Percentiles rank a stretch among this genome's conserved stretches.
These are phyloP conservation scores for Colletotrichum lindemuthianum DNA, from an alignment of 2,329 filamentous ascomycete genomes.

Conservation along the genomic window DNA sequence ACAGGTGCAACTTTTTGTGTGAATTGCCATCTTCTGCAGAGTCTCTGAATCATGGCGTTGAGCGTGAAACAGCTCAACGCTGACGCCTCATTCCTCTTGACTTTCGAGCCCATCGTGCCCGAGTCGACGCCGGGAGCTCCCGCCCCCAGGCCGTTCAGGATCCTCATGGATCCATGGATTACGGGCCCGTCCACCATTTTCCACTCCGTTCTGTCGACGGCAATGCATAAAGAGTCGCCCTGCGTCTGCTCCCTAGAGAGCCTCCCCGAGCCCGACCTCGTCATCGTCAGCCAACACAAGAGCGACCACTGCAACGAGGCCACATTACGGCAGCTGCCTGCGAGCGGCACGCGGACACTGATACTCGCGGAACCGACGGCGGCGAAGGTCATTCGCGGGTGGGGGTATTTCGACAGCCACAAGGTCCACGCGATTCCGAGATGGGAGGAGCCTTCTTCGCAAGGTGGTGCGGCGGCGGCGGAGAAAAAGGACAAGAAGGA, in stretches of 20 bases:
- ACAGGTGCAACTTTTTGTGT: neutral
- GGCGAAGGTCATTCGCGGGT: slow-evolving; percentile 71
- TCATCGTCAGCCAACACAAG: slow-evolving; percentile 57
- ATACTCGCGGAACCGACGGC: slow-evolving; percentile 74
- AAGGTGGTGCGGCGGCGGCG: too few species aligned
- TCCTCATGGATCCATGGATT: slow-evolving; percentile 80
- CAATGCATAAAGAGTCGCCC: slow-evolving; percentile 63
- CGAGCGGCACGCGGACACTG: slow-evolving; percentile 62
- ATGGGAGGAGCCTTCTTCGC: slow-evolving; percentile 53
- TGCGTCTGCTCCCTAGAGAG: slow-evolving; percentile 63
- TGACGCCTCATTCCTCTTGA: slow-evolving; percentile 73
- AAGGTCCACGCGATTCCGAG: slow-evolving; percentile 56
- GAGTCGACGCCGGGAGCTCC: slow-evolving; percentile 44
- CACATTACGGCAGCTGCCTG: slow-evolving; percentile 72
- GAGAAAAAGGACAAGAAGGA: slow-evolving; percentile 33
- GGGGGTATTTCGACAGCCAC: slow-evolving; percentile 72
- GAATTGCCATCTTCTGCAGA: neutral
- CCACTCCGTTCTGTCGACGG: slow-evolving; percentile 69
- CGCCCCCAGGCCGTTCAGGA: slow-evolving; percentile 65
- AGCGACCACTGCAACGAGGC: slow-evolving; percentile 77
- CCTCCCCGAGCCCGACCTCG: slow-evolving; percentile 55
- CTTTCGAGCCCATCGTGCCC: slow-evolving; percentile 65
- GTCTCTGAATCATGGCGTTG: slow-evolving; percentile 63
- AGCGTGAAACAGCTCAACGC: slow-evolving; percentile 71
- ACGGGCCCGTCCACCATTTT: slow-evolving; percentile 68